These are phyloP conservation scores for Talaromyces sp. DNA, from an alignment of 2,329 filamentous ascomycete species.

Conservation along the genomic window DNA sequence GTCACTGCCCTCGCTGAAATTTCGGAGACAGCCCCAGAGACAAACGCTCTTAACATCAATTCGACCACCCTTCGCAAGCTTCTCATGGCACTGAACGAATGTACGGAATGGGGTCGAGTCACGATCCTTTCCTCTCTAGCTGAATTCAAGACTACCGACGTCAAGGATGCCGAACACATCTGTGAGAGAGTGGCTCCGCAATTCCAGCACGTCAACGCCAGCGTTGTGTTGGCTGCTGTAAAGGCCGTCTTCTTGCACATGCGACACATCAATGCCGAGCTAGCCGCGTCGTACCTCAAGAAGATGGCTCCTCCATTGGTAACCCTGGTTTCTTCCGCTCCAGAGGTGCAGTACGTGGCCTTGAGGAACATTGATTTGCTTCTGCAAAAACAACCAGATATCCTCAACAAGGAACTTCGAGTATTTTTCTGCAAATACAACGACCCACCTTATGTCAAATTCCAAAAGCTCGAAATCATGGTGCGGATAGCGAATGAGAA, in stretches of 20 bases:
- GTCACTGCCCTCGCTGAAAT: conserved; percentile 93
- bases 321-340: conserved; percentile 88
- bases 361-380: conserved; percentile 93
- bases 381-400: conserved; percentile 91
- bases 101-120: conserved; percentile 95
- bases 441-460: conserved; percentile 93
- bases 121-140: conserved; percentile 87
- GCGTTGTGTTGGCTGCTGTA: conserved; percentile 93
- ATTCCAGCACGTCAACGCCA: conserved; percentile 97
- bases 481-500: conserved; percentile 96
- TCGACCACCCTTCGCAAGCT: conserved; percentile 85
- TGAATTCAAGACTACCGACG: conserved; percentile 77
- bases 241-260: conserved; percentile 98
- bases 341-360: conserved; percentile 97
- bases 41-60: conserved; percentile 76
- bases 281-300: conserved; percentile 81
- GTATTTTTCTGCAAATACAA: conserved; percentile 99
- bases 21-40: conserved; percentile 82
- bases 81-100: conserved; percentile 93
- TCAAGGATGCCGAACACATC: conserved; percentile 96
- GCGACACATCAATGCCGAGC: conserved; percentile 71
- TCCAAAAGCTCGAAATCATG: conserved; percentile 98
- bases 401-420: conserved; percentile 91
- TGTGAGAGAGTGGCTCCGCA: conserved; percentile 94
- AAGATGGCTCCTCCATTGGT: conserved; percentile 98